Conservation (phyloP, 345 rosid genomes). For the Eucalyptus decipiens region DNA sequence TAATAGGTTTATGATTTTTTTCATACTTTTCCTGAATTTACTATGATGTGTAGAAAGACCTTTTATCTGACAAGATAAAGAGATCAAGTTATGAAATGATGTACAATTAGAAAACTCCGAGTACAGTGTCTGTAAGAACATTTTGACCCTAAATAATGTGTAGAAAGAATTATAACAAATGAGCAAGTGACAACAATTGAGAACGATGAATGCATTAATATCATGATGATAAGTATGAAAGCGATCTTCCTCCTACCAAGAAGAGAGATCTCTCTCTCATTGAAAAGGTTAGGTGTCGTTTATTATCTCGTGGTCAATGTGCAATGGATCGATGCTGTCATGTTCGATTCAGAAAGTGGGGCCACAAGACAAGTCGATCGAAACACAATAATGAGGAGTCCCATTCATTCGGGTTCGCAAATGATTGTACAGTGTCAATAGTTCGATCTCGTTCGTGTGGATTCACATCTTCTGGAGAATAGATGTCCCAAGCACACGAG, state of each 20-base stretch:
- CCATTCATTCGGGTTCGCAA: neutral
- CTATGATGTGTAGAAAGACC: neutral
- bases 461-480: neutral
- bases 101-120: neutral
- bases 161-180: neutral
- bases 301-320: neutral
- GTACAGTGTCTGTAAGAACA: neutral
- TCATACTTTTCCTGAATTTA: fast-evolving
- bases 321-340: neutral
- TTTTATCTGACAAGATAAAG: neutral
- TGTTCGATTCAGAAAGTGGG: neutral
- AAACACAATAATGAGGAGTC: neutral
- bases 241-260: neutral
- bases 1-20: no score
- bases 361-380: neutral
- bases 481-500: neutral
- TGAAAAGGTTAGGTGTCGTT: neutral
- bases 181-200: neutral
- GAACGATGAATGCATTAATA: neutral
- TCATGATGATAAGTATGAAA: neutral
- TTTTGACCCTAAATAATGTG: neutral
- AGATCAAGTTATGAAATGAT: neutral
- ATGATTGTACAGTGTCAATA: neutral
- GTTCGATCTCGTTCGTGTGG: neutral
- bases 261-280: neutral